Conservation (phyloP, 345 rosid species). For the Cardamine chenopodiifolia region DNA sequence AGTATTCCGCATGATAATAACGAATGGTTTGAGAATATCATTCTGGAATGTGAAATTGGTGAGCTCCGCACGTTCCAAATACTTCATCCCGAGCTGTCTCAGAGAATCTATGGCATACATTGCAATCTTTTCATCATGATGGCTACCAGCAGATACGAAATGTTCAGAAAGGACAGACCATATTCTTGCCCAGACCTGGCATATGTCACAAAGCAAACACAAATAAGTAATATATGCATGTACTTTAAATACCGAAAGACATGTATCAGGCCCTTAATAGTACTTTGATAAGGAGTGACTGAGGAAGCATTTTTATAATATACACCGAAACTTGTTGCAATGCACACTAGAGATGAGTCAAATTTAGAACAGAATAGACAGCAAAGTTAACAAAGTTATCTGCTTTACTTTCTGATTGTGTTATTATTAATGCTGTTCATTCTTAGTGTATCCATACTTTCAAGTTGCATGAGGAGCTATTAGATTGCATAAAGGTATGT, state of each 20-base stretch:
- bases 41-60: conserved; percentile 92
- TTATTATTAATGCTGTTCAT: conserved; percentile 13
- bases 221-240: conserved; percentile 1
- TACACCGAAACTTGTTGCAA: conserved; percentile 24
- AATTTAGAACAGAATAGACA: background rate
- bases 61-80: conserved; percentile 87
- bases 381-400: conserved; percentile 10
- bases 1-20: conserved; percentile 86
- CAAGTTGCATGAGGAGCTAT: conserved; percentile 27
- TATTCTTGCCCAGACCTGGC: conserved; percentile 94
- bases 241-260: no score
- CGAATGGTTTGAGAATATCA: conserved; percentile 94
- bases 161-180: conserved; percentile 92
- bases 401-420: conserved; percentile 18
- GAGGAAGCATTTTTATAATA: conserved; percentile 11
- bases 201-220: conserved; percentile 37
- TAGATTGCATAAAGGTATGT: no score
- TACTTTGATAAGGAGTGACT: conserved; percentile 17
- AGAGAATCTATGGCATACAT: conserved; percentile 97
- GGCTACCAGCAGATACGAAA: conserved; percentile 93
- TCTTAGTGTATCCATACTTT: conserved; percentile 25
- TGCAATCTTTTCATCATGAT: conserved; percentile 86
- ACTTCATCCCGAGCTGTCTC: conserved; percentile 92
- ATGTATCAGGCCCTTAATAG: conserved; percentile 10
- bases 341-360: conserved; percentile 18